phyloP scores from a whole-genome alignment of 169 alveolate genomes.

The Eimeria sp. region DNA sequence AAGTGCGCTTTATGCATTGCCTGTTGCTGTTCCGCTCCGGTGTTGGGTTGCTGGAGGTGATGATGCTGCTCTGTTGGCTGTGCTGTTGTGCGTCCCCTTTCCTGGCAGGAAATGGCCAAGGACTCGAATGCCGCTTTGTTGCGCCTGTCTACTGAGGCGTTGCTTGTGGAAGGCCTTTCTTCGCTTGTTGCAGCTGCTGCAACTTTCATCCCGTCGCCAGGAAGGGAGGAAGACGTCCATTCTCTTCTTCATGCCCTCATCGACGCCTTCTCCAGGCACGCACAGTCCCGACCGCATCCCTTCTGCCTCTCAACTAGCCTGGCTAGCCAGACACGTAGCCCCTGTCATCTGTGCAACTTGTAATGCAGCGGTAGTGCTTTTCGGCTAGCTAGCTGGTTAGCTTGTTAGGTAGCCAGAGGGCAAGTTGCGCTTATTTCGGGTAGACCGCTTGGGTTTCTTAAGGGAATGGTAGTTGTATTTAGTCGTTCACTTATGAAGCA shows the following conservation, averaged over 20 bases:
- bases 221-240: constrained; percentile 50
- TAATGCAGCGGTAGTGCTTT: neutral
- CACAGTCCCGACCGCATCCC: neutral
- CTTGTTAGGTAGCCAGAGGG: neutral
- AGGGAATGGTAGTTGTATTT: neutral
- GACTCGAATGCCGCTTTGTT: constrained; percentile 36
- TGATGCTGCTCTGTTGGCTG: neutral
- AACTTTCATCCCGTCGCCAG: constrained; percentile 34
- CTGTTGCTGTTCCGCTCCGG: neutral
- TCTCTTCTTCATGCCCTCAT: constrained; percentile 57
- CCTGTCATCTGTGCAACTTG: neutral
- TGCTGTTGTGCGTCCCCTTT: neutral
- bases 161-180: constrained; percentile 52
- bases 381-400: neutral
- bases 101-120: constrained; percentile 40
- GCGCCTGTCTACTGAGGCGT: constrained; percentile 56
- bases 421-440: neutral
- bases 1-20: neutral
- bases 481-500: too few relatives aligned
- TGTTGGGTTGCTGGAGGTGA: neutral
- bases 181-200: constrained; percentile 76
- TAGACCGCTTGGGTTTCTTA: neutral
- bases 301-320: neutral
- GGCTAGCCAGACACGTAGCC: neutral
- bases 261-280: constrained; percentile 54